Evolutionary conservation across 148 eudicot genomes (phyloP), one percentile per base, ranked within the genome.

Genomic region (Fagopyrum tataricum): DNA sequence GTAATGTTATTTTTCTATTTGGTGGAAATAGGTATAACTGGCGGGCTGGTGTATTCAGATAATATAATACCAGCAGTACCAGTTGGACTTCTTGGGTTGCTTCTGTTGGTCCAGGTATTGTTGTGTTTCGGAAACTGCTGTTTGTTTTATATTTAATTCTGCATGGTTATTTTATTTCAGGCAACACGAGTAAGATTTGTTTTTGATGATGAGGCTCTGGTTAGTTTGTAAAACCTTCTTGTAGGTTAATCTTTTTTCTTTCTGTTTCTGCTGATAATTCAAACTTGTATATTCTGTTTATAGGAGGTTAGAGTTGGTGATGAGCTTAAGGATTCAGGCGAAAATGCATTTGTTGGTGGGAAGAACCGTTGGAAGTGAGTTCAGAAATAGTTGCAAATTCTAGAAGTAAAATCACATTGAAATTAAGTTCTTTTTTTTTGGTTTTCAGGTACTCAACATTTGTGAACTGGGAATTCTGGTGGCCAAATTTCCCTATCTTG

Each of bases 301-400:
- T 80, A 95, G 97, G 99, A 92, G 78, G 99, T 92, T 68, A 92
- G 86, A 85, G 79, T 95, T 41, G 97, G 99, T 67, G 83, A 93
- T 18, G 78, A 92, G 72, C 97, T 95, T 44, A 67, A 92, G 52
- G 97, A 95, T 26, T 88, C 97, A 0, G 97, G 94, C 59, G 94
- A 90, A 85, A 95, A 92, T 76, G 97, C 75, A 69, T 95, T 90
- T 49, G 97, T 95, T 76, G 97, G 97, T 48, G 99, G 97, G 61
- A 87, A 92, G 82, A 95, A 95, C 76, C 96, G 97, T 43, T 95
- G 99, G 99, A 95, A 95, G 99, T 95, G 84, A 87, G 99, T 82
- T 47, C 67, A 41, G 7, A 64, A 64, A 14, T 37, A 37, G 31
- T 39, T 5, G 49, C 53, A 12, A 23, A 14, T 9, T 64, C 13